Evolutionary conservation across 2,329 filamentous ascomycete genomes (phyloP).

Genomic region (Magnaporthiopsis incrustans): DNA sequence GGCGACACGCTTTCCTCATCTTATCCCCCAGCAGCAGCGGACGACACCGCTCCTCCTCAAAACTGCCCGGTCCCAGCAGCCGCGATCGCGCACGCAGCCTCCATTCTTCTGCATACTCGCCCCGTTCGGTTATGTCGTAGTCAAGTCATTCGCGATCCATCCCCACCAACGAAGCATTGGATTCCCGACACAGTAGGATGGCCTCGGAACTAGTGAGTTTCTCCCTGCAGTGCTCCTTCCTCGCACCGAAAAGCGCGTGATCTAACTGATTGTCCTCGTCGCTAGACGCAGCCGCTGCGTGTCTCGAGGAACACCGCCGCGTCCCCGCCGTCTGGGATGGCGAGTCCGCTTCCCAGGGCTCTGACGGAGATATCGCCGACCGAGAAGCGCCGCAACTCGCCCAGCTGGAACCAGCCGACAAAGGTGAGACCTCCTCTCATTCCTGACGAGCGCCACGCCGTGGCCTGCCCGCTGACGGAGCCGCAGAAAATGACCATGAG

Average conservation of each 20-base stretch:
- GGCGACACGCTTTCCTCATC: background rate
- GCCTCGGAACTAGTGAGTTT: slow-evolving; percentile 9
- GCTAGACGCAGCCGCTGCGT: slow-evolving; percentile 67
- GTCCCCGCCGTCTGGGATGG: slow-evolving; percentile 54
- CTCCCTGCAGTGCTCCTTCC: background rate
- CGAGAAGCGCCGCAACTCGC: slow-evolving; percentile 83
- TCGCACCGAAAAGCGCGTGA: background rate
- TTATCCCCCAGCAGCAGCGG: background rate
- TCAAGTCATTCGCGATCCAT: background rate
- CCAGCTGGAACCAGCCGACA: slow-evolving; percentile 71
- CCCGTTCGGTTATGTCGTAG: background rate
- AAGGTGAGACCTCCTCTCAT: slow-evolving; percentile 48
- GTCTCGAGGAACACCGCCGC: slow-evolving; percentile 61
- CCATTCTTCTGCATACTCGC: background rate
- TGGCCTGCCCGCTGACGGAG: background rate
- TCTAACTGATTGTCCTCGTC: background rate
- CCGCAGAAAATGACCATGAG: slow-evolving; percentile 58
- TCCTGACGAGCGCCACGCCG: background rate
- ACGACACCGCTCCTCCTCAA: background rate
- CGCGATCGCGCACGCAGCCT: background rate
- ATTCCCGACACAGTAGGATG: slow-evolving; percentile 6
- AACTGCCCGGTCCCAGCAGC: background rate
- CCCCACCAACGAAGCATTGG: background rate
- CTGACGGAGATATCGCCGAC: slow-evolving; percentile 84
- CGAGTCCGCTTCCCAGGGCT: slow-evolving; percentile 57